A percentile compares a stretch with the other conserved stretches of the same genome.
Evolutionary conservation across 257 asterid species (phyloP).

Genomic region (Paraleonurus japonicus): DNA sequence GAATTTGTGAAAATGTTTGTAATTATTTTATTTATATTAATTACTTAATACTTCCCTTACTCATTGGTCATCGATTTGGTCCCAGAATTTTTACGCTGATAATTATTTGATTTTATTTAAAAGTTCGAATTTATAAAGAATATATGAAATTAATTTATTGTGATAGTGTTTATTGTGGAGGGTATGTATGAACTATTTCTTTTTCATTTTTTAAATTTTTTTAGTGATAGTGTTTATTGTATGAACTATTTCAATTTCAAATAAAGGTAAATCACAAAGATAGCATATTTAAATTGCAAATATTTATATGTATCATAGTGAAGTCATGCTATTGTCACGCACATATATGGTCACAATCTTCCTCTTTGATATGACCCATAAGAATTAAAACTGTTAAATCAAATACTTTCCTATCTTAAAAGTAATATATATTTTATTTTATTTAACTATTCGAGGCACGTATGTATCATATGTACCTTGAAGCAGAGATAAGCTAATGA

Average conservation of each 20-base stretch:
- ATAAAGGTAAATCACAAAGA: background rate
- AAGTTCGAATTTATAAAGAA: too few species aligned
- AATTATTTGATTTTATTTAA: too few species aligned
- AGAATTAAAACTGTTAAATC: constrained; percentile 12
- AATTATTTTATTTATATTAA: too few species aligned
- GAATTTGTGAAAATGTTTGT: too few species aligned
- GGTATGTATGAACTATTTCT: too few species aligned
- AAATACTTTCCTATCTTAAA: constrained; percentile 3
- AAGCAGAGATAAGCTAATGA: background rate
- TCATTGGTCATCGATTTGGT: too few species aligned
- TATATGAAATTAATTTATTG: too few species aligned
- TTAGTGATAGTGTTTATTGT: too few species aligned
- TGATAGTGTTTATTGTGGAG: too few species aligned
- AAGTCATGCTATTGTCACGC: constrained; percentile 38
- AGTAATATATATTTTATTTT: constrained; percentile 10
- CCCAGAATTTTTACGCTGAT: too few species aligned
- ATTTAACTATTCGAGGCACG: constrained; percentile 25
- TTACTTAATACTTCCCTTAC: too few species aligned
- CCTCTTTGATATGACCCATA: background rate
- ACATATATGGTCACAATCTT: constrained; percentile 14
- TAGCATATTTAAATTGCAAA: background rate
- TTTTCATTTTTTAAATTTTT: too few species aligned
- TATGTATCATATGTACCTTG: background rate
- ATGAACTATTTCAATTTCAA: background rate
- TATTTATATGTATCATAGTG: background rate